Base-by-base conservation (phyloP, 2,329 filamentous ascomycete species). In the Coniella vitis region DNA sequence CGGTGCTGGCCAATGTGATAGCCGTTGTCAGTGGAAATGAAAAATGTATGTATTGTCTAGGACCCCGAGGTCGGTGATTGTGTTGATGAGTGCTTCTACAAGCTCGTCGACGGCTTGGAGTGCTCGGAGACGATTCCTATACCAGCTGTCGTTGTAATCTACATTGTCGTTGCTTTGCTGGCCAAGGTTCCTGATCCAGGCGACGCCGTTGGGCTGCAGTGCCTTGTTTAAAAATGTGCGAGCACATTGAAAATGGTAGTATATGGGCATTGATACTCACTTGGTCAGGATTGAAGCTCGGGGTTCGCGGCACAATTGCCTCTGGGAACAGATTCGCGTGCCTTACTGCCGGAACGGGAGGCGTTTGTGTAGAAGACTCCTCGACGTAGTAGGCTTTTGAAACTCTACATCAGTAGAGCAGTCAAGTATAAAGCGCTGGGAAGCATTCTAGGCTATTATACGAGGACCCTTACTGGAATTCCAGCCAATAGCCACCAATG, bases 211-310 rank as follows among this genome's bases (percentile, higher is more conserved):
- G 8, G 38, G 38, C 38, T 40, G 22, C n/a, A 4, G 7, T 21
- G 7, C 21, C 10, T 14, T 39, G 20, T 39, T 20, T 21, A 8
- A 13, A n/a, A 22, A n/a, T n/a, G n/a, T n/a, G n/a, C n/a, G n/a
- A n/a, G n/a, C n/a, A n/a, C n/a, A n/a, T n/a, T n/a, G n/a, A n/a
- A n/a, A n/a, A n/a, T n/a, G n/a, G n/a, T n/a, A n/a, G n/a, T n/a
- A n/a, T n/a, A n/a, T n/a, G n/a, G n/a, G n/a, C n/a, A n/a, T n/a
- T n/a, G n/a, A n/a, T n/a, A 20, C 63, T 63, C 4, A 67, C 63
- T 58, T 68, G 63, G 2, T 78, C 71, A 0, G 84, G 83, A 54
- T 88, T 88, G 63, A 87, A 88, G 58, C 79, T 78, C 0, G 70
- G 65, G 0, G 74, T 81, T 7, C 84, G 69, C 0, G 84, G 84